Conservation (phyloP, 805 yeast genomes). For the Myxozyma neotropica region DNA sequence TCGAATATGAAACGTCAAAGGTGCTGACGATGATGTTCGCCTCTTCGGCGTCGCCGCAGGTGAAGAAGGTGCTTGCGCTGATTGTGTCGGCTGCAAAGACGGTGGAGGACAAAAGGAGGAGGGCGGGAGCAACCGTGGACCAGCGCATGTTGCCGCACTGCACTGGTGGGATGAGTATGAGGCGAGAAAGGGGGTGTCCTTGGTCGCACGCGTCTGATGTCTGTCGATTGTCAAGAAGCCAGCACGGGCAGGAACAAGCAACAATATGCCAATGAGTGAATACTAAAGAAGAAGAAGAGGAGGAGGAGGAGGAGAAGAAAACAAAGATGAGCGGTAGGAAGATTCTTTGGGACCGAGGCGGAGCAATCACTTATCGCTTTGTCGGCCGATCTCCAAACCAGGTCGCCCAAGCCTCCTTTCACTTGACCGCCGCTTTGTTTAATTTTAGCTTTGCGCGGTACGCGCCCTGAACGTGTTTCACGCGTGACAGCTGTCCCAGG, state of each 20-base stretch:
- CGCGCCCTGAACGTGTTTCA: neutral
- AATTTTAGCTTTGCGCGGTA: neutral
- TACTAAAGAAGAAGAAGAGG: no score
- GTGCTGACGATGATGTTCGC: constrained; percentile 18
- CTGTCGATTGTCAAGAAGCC: no score
- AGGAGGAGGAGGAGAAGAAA: neutral
- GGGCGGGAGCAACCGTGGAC: neutral
- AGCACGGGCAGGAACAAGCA: no score
- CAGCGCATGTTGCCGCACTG: constrained; percentile 2
- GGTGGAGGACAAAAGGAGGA: neutral
- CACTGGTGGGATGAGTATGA: neutral
- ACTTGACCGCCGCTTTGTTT: neutral
- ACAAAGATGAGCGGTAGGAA: neutral
- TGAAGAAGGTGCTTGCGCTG: constrained; percentile 15
- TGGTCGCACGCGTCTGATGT: no score
- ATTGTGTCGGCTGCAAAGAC: constrained; percentile 25
- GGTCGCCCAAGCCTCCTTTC: neutral
- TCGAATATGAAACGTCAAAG: constrained; percentile 22
- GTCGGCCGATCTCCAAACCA: neutral
- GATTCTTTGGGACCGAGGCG: neutral
- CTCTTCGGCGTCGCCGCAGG: constrained; percentile 22
- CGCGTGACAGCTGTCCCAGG: no score
- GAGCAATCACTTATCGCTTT: neutral
- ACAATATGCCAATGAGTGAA: no score
- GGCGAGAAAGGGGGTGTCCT: neutral